These are phyloP conservation scores for Trichoderma citrinoviride DNA, from an alignment of 2,329 filamentous ascomycete genomes.

Conservation along the genomic window DNA sequence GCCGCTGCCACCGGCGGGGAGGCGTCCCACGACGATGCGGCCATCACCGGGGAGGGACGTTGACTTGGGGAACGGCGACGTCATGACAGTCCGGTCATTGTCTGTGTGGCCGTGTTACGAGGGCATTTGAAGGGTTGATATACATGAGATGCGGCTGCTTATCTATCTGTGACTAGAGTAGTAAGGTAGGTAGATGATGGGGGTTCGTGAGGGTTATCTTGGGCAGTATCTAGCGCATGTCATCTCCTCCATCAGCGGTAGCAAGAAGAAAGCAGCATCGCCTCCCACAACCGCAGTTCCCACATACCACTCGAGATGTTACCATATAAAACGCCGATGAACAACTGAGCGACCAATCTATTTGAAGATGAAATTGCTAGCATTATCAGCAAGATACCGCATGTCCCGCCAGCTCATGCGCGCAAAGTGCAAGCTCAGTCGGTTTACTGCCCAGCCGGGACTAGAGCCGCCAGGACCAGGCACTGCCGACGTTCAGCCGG, in stretches of 20 bases:
- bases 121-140: neutral
- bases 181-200: neutral
- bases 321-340: neutral
- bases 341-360: neutral
- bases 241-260: neutral
- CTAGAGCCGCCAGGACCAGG: neutral
- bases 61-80: slow-evolving; percentile 71
- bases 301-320: too few species aligned
- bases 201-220: neutral
- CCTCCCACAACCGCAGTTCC: neutral
- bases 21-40: slow-evolving; percentile 66
- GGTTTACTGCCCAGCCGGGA: too few species aligned
- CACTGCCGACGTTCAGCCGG: slow-evolving; percentile 15
- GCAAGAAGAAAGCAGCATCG: neutral
- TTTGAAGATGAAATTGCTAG: neutral
- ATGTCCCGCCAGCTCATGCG: too few species aligned
- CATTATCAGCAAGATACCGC: too few species aligned
- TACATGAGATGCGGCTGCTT: neutral
- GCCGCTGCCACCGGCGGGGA: slow-evolving; percentile 69
- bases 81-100: slow-evolving; percentile 24
- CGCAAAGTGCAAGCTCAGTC: too few species aligned
- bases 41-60: slow-evolving; percentile 75
- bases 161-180: neutral
- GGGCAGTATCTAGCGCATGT: neutral
- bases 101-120: neutral